Evolutionary conservation across 208 protist species (phyloP).

Genomic region (Jaenimonas drosophilae): DNA sequence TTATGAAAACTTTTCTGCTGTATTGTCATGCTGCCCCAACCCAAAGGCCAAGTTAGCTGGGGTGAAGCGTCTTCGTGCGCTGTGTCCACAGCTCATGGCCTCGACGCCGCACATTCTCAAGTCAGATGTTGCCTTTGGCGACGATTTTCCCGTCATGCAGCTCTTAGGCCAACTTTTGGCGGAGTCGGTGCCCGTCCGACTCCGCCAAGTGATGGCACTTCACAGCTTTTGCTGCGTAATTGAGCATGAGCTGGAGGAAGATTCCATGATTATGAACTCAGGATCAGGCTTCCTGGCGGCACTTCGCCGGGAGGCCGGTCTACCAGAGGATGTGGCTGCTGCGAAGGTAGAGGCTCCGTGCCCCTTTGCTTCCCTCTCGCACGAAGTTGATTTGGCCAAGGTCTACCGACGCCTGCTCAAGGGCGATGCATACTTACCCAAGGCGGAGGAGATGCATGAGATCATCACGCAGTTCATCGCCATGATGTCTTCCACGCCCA

Average conservation of each 20-base stretch:
- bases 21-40: too few species aligned
- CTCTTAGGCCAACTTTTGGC: too few species aligned
- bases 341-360: neutral
- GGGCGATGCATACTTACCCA: conserved; percentile 40
- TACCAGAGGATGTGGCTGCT: neutral
- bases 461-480: conserved; percentile 55
- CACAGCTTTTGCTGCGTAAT: conserved; percentile 56
- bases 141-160: too few species aligned
- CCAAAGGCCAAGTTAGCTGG: too few species aligned
- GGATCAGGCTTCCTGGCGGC: conserved; percentile 31
- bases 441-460: conserved; percentile 63
- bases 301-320: conserved; percentile 1
- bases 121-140: too few species aligned
- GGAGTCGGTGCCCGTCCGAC: conserved; percentile 38
- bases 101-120: too few species aligned
- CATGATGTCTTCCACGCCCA: conserved; percentile 88
- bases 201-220: conserved; percentile 55
- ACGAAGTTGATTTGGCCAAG: conserved; percentile 27
- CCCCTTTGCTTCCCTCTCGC: too few species aligned
- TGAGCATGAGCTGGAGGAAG: conserved; percentile 67
- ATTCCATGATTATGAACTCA: conserved; percentile 33
- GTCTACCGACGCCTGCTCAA: conserved; percentile 52
- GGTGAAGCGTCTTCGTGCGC: too few species aligned
- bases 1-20: too few species aligned
- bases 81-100: too few species aligned